phyloP scores from a whole-genome alignment of 495 filamentous ascomycete genomes.

The Penicillium fimorum region DNA sequence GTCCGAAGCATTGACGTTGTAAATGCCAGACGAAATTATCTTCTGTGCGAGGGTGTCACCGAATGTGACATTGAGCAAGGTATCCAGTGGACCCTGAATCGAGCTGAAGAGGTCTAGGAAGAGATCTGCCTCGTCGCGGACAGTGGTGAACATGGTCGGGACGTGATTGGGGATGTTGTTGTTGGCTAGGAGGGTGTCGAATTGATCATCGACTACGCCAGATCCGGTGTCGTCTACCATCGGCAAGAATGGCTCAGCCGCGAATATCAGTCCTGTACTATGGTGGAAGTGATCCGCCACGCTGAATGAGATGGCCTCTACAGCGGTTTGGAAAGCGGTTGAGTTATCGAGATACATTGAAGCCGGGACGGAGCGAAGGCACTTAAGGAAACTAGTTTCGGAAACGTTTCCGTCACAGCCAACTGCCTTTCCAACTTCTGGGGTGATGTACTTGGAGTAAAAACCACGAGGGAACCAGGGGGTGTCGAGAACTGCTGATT shows the following conservation, averaged over 20 bases:
- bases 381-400: constrained; percentile 22
- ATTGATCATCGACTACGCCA: constrained; percentile 32
- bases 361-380: constrained; percentile 29
- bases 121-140: constrained; percentile 28
- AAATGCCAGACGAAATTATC: constrained; percentile 18
- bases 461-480: constrained; percentile 31
- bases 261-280: constrained; percentile 21
- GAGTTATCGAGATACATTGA: constrained; percentile 27
- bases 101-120: constrained; percentile 21
- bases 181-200: constrained; percentile 24
- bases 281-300: constrained; percentile 21
- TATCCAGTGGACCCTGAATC: constrained; percentile 10
- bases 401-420: constrained; percentile 21
- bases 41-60: constrained; percentile 16
- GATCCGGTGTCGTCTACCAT: constrained; percentile 27
- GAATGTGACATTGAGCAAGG: constrained; percentile 17
- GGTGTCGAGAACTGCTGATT: constrained; percentile 26
- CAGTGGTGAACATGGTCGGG: constrained; percentile 32
- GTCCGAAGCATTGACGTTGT: constrained; percentile 18
- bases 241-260: constrained; percentile 30
- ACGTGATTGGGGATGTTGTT: constrained; percentile 25
- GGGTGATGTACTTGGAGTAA: constrained; percentile 24
- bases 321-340: constrained; percentile 18
- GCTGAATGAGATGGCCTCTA: constrained; percentile 3
- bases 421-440: constrained; percentile 24